Evolutionary conservation across 768 basidiomycete species (phyloP).

Genomic region (Coprinopsis marcescibilis): DNA sequence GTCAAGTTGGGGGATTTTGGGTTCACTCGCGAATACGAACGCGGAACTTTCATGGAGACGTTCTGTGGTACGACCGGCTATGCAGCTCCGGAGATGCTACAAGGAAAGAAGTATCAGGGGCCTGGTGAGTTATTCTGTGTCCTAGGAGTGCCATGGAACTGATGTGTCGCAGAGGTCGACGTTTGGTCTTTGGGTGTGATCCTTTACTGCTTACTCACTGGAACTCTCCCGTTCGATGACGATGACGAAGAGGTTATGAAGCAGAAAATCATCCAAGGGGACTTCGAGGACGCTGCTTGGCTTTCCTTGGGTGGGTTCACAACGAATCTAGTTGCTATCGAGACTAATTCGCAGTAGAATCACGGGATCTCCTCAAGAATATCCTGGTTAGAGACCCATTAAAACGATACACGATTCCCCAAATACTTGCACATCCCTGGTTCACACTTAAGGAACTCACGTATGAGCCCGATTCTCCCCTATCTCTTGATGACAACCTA

Average conservation of each 20-base stretch:
- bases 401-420: slow-evolving; percentile 73
- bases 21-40: slow-evolving; percentile 88
- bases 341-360: slow-evolving; percentile 44
- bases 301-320: slow-evolving; percentile 64
- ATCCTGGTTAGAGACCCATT: slow-evolving; percentile 75
- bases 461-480: slow-evolving; percentile 28
- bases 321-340: background rate
- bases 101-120: slow-evolving; percentile 84
- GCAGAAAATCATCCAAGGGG: slow-evolving; percentile 73
- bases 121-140: slow-evolving; percentile 51
- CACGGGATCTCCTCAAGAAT: slow-evolving; percentile 74
- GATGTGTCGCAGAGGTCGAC: slow-evolving; percentile 68
- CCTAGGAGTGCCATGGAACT: slow-evolving; percentile 9
- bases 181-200: slow-evolving; percentile 95
- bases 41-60: slow-evolving; percentile 75
- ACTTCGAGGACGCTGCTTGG: slow-evolving; percentile 93
- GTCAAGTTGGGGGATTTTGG: slow-evolving; percentile 95
- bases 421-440: slow-evolving; percentile 85
- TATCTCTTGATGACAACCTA: slow-evolving; percentile 18
- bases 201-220: slow-evolving; percentile 83
- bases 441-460: slow-evolving; percentile 46
- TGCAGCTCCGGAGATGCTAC: slow-evolving; percentile 89
- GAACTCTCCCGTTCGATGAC: slow-evolving; percentile 86
- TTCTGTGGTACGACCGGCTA: slow-evolving; percentile 95
- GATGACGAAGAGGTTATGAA: slow-evolving; percentile 85